Base-by-base conservation (phyloP, 179 eudicot species). In the Actinidia chinensis region DNA sequence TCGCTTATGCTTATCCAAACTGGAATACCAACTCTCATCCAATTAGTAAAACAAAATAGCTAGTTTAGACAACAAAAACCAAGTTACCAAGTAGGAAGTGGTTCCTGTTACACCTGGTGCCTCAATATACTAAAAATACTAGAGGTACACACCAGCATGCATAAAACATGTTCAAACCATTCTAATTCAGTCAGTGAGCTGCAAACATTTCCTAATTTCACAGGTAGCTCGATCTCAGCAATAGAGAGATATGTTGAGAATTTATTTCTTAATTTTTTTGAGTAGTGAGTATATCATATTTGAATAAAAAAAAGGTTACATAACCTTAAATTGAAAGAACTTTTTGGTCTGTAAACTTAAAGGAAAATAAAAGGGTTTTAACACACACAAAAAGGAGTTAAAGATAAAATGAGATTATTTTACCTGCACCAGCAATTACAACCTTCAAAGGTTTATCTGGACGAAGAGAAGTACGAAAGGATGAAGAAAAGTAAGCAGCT, bases 391-490 rank as follows among this genome's bases (percentile, higher is more conserved):
- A 54, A 48, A 74, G 63, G 55, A 20, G 28, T 17, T 50, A 66
- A 48, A 52, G 58, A 22, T 8, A 68, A 50, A 44, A 66, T 46
- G n/a, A 55, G 17, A 52, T 9, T 60, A 10, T 28, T 85, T 79
- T 64, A 94, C 99, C 99, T 80, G 98, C 97, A 78, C 99, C 99
- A 59, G 97, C 98, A 83, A 96, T 90, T 1, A 96, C 91, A 72
- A 96, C 76, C 54, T 91, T 86, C 66, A 96, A 84, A 11, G 98
- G 97, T 80, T 91, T 96, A 44, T 81, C 78, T 46, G 98, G 98
- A 58, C 97, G 94, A 14, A 95, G 86, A 61, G 88, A 82, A 84
- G 82, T 81, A 20, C 91, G 87, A 82, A 96, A 96, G 73, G 84
- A 85, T 2, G 99, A 89, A 75, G 99, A 96, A 55, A 96, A 85